Base-by-base conservation (phyloP, 1,139 yeast genomes). In the Kodamaea anthophila region DNA sequence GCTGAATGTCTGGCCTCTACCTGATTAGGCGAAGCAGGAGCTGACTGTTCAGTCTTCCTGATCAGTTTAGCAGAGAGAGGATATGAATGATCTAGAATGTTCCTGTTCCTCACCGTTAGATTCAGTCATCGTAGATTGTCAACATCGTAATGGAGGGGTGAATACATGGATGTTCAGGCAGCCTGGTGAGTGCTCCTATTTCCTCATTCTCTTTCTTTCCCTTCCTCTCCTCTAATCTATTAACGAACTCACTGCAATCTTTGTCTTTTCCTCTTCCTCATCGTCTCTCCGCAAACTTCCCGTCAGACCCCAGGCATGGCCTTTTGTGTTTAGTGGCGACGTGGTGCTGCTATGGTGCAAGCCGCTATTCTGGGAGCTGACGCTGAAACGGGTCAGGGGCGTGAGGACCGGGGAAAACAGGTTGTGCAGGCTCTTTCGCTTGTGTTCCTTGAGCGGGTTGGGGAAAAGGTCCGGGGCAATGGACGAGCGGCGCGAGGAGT, bases 391-490 rank as follows among this genome's bases (percentile, higher is more conserved):
- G 5, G 51, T 49, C 18, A 49, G 42, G 8, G 61, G 55, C 6
- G 58, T 47, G 28, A 56, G 40, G 15, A 44, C 40, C 3, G 61
- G 57, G 18, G 58, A 55, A 41, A 55, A 58, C 15, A 62, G 57
- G 34, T 50, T 50, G 41, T 56, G 60, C 9, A 63, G 54, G 5
- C 51, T 36, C 32, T 50, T 57, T 23, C 65, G 42, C 37, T 58
- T 58, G 31, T 45, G 49, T n/a, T 20, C 25, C 24, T 40, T 43
- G 24, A 42, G 34, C 9, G 68, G 65, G 35, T 60, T 60, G 9
- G 69, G 68, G 46, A 62, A 63, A 30, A 58, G 55, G 31, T 63
- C 69, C 1, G 66, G 65, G 5, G 66, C 65, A 24, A 59, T 53
- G 25, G 38, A 37, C 20, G 65, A 58, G 26, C 66, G 50, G 40